These are phyloP conservation scores for Pseudogymnoascus sp. DNA, from an alignment of 2,329 filamentous ascomycete species.

Conservation along the genomic window DNA sequence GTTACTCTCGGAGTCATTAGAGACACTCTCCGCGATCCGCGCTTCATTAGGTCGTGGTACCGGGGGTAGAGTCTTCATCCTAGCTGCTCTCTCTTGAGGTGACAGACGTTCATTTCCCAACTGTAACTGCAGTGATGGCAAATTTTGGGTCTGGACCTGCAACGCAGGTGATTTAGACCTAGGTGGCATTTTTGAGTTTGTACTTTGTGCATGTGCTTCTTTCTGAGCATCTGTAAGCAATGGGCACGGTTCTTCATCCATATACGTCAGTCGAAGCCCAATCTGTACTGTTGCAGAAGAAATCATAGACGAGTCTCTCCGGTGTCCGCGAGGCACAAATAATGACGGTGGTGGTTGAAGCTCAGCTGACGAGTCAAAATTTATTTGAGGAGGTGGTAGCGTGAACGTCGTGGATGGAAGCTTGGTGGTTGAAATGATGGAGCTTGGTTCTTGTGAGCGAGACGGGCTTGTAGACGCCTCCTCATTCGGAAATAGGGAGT, in stretches of 20 bases:
- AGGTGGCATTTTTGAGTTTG: conserved; percentile 12
- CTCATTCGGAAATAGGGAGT: conserved; percentile 2
- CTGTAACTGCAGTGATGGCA: conserved; percentile 15
- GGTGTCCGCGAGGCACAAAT: conserved; percentile 21
- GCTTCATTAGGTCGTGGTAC: neutral
- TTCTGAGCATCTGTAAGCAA: conserved; percentile 28
- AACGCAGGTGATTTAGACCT: neutral
- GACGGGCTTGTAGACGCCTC: conserved; percentile 2
- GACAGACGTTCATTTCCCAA: conserved; percentile 21
- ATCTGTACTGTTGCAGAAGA: conserved; percentile 67
- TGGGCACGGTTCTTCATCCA: conserved; percentile 20
- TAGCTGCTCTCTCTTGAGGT: conserved; percentile 28
- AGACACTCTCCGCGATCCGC: conserved; percentile 28
- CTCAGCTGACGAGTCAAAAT: neutral
- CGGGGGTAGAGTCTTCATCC: conserved; percentile 33
- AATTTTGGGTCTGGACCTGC: conserved; percentile 19
- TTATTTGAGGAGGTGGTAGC: neutral
- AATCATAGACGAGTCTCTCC: conserved; percentile 53
- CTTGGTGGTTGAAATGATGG: conserved; percentile 26
- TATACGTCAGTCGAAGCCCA: conserved; percentile 58
- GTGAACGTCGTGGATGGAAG: neutral
- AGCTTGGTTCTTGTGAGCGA: conserved; percentile 17
- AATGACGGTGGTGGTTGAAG: conserved; percentile 21
- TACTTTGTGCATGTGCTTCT: conserved; percentile 21
- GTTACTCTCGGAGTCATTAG: conserved; percentile 17